Percentiles rank a stretch among this genome's conserved stretches.
Conservation (phyloP, 495 filamentous ascomycete genomes). For the Pseudoneurospora amorphoporcata region DNA sequence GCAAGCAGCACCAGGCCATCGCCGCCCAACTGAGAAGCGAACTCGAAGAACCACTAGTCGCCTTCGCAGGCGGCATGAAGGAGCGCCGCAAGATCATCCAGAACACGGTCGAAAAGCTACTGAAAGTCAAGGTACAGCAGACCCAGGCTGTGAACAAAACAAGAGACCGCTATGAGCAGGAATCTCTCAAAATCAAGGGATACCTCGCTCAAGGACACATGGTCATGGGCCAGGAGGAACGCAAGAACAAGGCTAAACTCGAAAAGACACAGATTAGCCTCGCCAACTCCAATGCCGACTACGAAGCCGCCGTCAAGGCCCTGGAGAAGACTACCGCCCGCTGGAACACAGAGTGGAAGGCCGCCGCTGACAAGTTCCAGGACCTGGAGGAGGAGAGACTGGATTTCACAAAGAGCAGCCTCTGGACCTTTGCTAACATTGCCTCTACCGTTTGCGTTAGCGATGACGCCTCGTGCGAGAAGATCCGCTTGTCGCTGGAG, state of each 20-base stretch:
- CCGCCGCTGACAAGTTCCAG: constrained; percentile 98
- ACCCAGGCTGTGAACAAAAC: constrained; percentile 90
- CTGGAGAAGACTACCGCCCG: constrained; percentile 93
- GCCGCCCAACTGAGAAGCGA: constrained; percentile 92
- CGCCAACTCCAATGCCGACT: constrained; percentile 81
- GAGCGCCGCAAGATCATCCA: constrained; percentile 95
- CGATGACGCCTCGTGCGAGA: constrained; percentile 95
- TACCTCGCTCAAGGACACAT: constrained; percentile 98
- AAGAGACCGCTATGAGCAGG: constrained; percentile 89
- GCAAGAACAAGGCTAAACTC: constrained; percentile 97
- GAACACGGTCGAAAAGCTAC: constrained; percentile 78
- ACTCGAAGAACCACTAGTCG: constrained; percentile 86
- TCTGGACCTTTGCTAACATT: constrained; percentile 98
- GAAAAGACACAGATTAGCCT: constrained; percentile 98
- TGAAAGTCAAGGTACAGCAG: constrained; percentile 87
- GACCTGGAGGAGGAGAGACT: constrained; percentile 96
- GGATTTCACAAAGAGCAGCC: constrained; percentile 92
- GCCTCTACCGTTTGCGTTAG: constrained; percentile 98
- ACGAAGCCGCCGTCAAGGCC: constrained; percentile 81
- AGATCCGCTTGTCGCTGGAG: constrained; percentile 88
- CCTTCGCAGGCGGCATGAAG: constrained; percentile 88
- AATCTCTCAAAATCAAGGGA: constrained; percentile 95
- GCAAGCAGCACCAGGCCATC: constrained; percentile 82
- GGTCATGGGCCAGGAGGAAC: constrained; percentile 99
- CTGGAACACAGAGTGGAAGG: constrained; percentile 98